phyloP scores from a whole-genome alignment of 2,329 filamentous ascomycete species.

The Helminthosporium solani region DNA sequence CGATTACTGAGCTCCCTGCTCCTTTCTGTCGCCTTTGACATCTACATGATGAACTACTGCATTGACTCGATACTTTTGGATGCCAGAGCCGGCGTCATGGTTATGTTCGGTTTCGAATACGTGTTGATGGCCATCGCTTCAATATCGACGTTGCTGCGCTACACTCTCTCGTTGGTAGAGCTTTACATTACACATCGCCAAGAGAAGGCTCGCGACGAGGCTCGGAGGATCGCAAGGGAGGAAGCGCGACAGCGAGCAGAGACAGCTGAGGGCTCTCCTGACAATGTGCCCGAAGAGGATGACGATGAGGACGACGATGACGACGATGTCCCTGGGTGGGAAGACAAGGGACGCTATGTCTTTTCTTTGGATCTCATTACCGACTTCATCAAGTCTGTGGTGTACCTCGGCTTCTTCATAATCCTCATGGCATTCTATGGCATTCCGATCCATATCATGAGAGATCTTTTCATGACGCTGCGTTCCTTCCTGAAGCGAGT shows the following conservation, averaged over 20 bases:
- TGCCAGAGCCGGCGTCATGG: slow-evolving; percentile 97
- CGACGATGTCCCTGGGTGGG: slow-evolving; percentile 93
- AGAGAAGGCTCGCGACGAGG: slow-evolving; percentile 60
- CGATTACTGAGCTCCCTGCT: slow-evolving; percentile 76
- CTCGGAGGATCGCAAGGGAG: slow-evolving; percentile 50
- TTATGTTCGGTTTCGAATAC: slow-evolving; percentile 99
- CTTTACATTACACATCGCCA: slow-evolving; percentile 73
- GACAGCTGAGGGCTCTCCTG: slow-evolving; percentile 41
- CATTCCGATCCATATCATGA: slow-evolving; percentile 92
- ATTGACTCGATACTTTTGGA: slow-evolving; percentile 80
- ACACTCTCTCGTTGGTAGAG: slow-evolving; percentile 76
- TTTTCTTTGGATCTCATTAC: slow-evolving; percentile 83
- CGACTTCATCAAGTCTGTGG: slow-evolving; percentile 85
- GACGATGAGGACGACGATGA: slow-evolving; percentile 93
- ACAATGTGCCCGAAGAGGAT: slow-evolving; percentile 58
- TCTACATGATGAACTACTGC: slow-evolving; percentile 77
- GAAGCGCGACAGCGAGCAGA: slow-evolving; percentile 66
- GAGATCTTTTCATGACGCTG: slow-evolving; percentile 91
- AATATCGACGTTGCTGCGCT: slow-evolving; percentile 74
- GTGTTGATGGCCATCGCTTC: slow-evolving; percentile 82
- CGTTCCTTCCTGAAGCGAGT: slow-evolving; percentile 88
- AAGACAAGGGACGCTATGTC: slow-evolving; percentile 90
- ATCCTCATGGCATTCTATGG: slow-evolving; percentile 94
- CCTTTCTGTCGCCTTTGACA: slow-evolving; percentile 76
- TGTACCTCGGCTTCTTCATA: slow-evolving; percentile 89